Conservation (phyloP, 495 filamentous ascomycete genomes). For the Terfezia claveryi region DNA sequence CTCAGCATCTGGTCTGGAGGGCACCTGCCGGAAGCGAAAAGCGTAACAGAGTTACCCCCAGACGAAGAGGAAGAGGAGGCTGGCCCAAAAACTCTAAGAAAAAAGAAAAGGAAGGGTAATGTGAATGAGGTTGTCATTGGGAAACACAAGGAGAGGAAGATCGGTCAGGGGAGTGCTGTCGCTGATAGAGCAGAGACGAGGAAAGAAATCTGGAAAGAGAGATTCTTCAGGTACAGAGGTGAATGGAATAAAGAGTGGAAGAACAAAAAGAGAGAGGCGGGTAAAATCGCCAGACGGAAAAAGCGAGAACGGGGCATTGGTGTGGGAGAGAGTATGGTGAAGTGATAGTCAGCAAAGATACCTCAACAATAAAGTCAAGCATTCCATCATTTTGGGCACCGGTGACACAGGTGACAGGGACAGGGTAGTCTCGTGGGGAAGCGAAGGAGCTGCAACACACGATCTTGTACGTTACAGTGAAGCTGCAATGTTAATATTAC, state of each 20-base stretch:
- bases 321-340: not conserved
- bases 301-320: constrained; percentile 41
- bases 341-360: not conserved
- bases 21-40: constrained; percentile 7
- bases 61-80: constrained; percentile 17
- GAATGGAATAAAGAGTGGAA: constrained; percentile 86
- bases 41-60: constrained; percentile 3
- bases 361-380: not conserved
- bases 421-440: not conserved
- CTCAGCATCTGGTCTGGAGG: constrained; percentile 13
- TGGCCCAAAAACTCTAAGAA: constrained; percentile 14
- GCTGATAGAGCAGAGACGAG: constrained; percentile 6
- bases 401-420: not conserved
- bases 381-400: not conserved
- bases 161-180: constrained; percentile 1
- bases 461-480: not conserved
- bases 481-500: too few species aligned
- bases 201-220: constrained; percentile 54
- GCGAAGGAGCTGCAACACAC: not conserved
- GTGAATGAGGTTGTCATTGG: not conserved
- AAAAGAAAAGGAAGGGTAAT: constrained; percentile 21
- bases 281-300: constrained; percentile 49
- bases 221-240: constrained; percentile 81
- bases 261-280: constrained; percentile 50
- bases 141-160: constrained; percentile 13